Evolutionary conservation across 2,329 filamentous ascomycete genomes (phyloP), one percentile per base, ranked within the genome.

Genomic region (Oidium heveae): DNA sequence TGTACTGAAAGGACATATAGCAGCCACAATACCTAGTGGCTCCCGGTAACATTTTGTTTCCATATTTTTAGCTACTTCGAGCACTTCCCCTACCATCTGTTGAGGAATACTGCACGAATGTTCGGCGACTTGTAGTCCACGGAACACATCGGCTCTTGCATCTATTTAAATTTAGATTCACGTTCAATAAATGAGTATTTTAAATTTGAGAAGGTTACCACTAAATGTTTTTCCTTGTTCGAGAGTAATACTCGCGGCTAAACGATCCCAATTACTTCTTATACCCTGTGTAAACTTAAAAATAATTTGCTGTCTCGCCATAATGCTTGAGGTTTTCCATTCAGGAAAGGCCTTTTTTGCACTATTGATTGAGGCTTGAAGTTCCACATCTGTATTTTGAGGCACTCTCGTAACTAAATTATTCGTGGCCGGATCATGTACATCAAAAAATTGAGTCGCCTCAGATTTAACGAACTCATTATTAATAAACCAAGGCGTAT

Each of bases 221-320:
- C 81, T 82, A 67, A 89, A 82, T 0, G 85, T 91, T 76, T 91
- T 91, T 67, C 85, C 85, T 72, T 91, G 85, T 71, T 91, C 85
- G 55, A 89, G 73, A 7, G 84, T 88, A 67, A 91, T 91, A 70
- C 82, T 86, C 13, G 85, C 84, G 16, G 85, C 85, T 60, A 91
- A 70, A 18, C 85, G 75, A 66, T 91, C 85, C 84, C 84, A 88
- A 70, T 91, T 82, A 69, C 88, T 81, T 54, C 83, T 74, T 66
- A 91, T 86, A 64, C 91, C 71, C 34, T 75, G 74, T 36, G 86
- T 83, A 63, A 86, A 87, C 68, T 82, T 83, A 74, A 91, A 89
- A 82, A 89, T 86, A 69, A 89, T 81, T 70, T 85, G 79, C 72
- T 91, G 85, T 58, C 84, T 74, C 58, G 76, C 71, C 60, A 91